phyloP scores from a whole-genome alignment of 2,329 filamentous ascomycete genomes.

The Gnomoniopsis sp. region DNA sequence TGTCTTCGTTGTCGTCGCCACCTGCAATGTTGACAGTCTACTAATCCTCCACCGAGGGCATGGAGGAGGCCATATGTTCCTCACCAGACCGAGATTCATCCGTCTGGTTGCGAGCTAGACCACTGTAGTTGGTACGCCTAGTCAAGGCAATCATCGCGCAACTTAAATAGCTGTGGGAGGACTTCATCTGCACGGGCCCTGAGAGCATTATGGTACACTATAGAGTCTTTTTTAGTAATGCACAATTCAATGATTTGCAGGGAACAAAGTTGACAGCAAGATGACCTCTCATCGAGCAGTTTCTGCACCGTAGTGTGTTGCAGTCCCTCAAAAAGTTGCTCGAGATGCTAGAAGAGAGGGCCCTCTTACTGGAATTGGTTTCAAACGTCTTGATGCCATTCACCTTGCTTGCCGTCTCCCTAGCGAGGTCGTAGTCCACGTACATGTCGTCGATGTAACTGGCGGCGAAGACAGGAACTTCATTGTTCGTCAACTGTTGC shows the following conservation, averaged over 20 bases:
- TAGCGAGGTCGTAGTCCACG: slow-evolving; percentile 61
- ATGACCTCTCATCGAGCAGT: no score
- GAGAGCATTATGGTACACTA: slow-evolving; percentile 73
- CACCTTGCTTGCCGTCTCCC: slow-evolving; percentile 66
- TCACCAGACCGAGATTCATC: no score
- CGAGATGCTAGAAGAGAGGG: neutral
- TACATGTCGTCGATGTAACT: slow-evolving; percentile 72
- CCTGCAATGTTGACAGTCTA: no score
- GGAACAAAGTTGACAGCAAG: no score
- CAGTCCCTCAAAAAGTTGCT: neutral
- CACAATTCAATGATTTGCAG: no score
- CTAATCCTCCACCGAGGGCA: no score
- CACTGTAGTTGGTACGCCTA: slow-evolving; percentile 28
- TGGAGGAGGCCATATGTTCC: no score
- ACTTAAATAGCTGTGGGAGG: slow-evolving; percentile 68
- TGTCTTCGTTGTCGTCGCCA: no score
- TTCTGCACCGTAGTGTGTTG: neutral
- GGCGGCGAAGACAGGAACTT: slow-evolving; percentile 65
- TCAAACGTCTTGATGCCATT: slow-evolving; percentile 76
- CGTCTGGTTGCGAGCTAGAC: neutral
- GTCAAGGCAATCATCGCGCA: slow-evolving; percentile 68
- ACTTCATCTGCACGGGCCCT: slow-evolving; percentile 72
- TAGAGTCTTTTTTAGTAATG: no score
- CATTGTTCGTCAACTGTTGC: slow-evolving; percentile 57
- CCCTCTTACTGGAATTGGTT: slow-evolving; percentile 60